phyloP scores from a whole-genome alignment of 208 protist genomes.

The Novymonas esmeraldas region DNA sequence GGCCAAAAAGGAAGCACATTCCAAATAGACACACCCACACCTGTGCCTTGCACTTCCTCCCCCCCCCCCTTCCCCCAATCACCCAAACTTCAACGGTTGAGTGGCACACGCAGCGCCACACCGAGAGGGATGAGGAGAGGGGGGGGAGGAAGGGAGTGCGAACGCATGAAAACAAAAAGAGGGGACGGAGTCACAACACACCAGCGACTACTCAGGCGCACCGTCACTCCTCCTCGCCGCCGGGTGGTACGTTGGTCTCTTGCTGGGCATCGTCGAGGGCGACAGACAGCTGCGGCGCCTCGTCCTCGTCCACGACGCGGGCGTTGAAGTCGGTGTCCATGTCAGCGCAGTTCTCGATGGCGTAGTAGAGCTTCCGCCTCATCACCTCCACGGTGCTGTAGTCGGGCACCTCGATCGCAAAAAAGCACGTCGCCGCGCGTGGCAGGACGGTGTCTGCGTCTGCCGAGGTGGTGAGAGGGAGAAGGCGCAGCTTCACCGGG shows the following conservation, averaged over 20 bases:
- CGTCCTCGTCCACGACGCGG: slow-evolving; percentile 73
- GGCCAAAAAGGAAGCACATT: not conserved
- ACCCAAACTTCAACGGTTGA: too few relatives aligned
- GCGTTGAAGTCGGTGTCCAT: slow-evolving; percentile 95
- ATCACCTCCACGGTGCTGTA: slow-evolving; percentile 94
- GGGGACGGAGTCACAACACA: too few relatives aligned
- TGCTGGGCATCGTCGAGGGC: slow-evolving; percentile 48
- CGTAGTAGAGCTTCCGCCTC: slow-evolving; percentile 94
- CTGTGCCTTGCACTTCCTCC: too few relatives aligned
- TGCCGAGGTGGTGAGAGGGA: slow-evolving; percentile 69
- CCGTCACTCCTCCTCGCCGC: slow-evolving; percentile 20
- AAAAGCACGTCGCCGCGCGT: slow-evolving; percentile 96
- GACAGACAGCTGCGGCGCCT: slow-evolving; percentile 78
- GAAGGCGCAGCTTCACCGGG: slow-evolving; percentile 82
- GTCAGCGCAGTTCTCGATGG: slow-evolving; percentile 94
- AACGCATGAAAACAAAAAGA: not conserved
- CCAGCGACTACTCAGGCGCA: too few relatives aligned
- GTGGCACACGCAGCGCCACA: too few relatives aligned
- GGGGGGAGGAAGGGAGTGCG: not conserved
- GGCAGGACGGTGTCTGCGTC: slow-evolving; percentile 91
- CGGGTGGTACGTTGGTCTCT: slow-evolving; percentile 10
- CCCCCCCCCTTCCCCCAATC: too few relatives aligned
- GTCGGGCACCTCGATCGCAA: slow-evolving; percentile 94
- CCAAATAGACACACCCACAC: too few relatives aligned
- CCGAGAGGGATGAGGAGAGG: too few relatives aligned